Evolutionary conservation across 2,329 filamentous ascomycete species (phyloP).

Genomic region (Fonsecaea monophora): DNA sequence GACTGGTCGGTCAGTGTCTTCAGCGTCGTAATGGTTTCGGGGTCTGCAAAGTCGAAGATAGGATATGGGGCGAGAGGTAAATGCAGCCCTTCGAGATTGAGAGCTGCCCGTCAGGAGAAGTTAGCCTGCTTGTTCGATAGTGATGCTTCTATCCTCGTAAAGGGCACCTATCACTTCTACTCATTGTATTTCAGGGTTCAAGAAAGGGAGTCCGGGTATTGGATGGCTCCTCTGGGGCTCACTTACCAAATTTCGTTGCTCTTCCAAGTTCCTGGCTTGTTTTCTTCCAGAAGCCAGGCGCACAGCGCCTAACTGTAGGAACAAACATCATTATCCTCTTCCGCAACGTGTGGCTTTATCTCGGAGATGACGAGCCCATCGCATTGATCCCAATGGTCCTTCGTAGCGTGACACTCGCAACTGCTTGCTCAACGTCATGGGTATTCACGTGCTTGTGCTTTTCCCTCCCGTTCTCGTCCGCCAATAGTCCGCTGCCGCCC

Average conservation of each 20-base stretch:
- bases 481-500: background rate
- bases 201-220: background rate
- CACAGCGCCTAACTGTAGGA: conserved; percentile 35
- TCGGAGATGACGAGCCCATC: background rate
- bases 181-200: background rate
- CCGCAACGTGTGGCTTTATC: background rate
- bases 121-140: background rate
- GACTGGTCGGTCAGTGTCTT: conserved; percentile 87
- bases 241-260: conserved; percentile 39
- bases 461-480: background rate
- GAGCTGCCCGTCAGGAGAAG: conserved; percentile 28
- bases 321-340: conserved; percentile 32
- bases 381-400: background rate
- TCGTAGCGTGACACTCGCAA: background rate
- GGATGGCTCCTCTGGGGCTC: background rate
- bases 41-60: conserved; percentile 41
- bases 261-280: conserved; percentile 38
- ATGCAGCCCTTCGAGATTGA: conserved; percentile 39
- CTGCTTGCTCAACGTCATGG: background rate
- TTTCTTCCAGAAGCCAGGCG: conserved; percentile 41
- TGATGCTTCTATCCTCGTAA: background rate
- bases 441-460: background rate
- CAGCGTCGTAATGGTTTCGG: conserved; percentile 53
- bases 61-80: conserved; percentile 35
- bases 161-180: background rate